Evolutionary conservation across 805 yeast genomes (phyloP).

Genomic region (Zygotorulaspora sp.): DNA sequence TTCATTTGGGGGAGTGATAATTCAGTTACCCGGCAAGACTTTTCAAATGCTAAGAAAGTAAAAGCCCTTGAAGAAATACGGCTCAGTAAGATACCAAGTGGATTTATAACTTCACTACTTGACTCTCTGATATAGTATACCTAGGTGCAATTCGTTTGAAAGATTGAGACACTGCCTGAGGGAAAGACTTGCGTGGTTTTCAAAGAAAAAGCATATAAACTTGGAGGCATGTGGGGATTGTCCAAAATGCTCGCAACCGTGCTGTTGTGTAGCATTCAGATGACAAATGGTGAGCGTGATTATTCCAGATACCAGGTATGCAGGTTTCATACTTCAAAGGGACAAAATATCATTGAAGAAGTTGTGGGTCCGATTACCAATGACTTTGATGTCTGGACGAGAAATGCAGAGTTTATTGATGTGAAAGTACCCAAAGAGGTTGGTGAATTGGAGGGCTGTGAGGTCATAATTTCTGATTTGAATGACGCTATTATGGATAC

Average conservation of each 20-base stretch:
- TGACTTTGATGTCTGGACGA: slow-evolving; percentile 48
- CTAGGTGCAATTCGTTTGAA: too few species aligned
- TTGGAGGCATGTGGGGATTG: not conserved
- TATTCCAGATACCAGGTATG: slow-evolving; percentile 25
- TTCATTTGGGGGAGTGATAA: too few species aligned
- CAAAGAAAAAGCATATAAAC: too few species aligned
- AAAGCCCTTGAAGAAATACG: too few species aligned
- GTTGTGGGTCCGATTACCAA: slow-evolving; percentile 14
- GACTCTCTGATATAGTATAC: too few species aligned
- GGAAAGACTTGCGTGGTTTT: too few species aligned
- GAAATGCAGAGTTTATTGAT: slow-evolving; percentile 44
- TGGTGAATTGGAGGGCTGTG: slow-evolving; percentile 24
- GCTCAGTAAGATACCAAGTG: too few species aligned
- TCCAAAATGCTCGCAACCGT: not conserved
- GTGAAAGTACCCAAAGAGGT: slow-evolving; percentile 30
- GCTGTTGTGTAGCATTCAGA: not conserved
- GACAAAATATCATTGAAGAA: slow-evolving; percentile 10
- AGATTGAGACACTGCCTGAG: too few species aligned
- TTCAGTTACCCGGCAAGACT: too few species aligned
- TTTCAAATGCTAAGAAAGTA: too few species aligned
- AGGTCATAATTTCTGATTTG: slow-evolving; percentile 52
- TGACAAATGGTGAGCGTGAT: slow-evolving; percentile 3
- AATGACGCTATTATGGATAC: slow-evolving; percentile 55
- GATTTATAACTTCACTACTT: too few species aligned
- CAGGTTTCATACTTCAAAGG: slow-evolving; percentile 20